Evolutionary conservation across 2,329 filamentous ascomycete species (phyloP), one percentile per base, ranked within the genome.

Genomic region (Xylariaceae sp.): DNA sequence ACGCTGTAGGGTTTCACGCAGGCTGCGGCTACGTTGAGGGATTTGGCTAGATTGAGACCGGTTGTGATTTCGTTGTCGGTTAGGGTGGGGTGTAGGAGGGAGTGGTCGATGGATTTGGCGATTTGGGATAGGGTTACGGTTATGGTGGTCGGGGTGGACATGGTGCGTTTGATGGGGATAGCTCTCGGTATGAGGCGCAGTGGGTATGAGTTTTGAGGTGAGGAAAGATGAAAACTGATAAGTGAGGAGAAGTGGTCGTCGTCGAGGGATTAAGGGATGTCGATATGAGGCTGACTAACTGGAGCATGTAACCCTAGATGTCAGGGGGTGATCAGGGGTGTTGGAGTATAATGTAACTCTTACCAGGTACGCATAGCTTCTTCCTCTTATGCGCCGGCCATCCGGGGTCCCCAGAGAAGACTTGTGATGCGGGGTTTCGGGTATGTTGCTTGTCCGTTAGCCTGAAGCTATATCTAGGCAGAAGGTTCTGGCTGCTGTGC

Each of bases 31-130:
- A 83, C 78, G 40, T 71, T 66, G 68, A 78, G 71, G 12, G 73
- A 68, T 50, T 71, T 74, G 12, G 75, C 69, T 43, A 80, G 73
- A 7, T 69, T 60, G 1, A 84, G 73, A 3, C 80, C 81, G 0
- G 69, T 63, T 1, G 72, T 56, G 48, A 84, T 73, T 1, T 83
- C 77, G 12, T 65, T 66, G 62, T 84, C 80, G 6, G 81, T 83
- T 73, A 85, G 76, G 50, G 80, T 82, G 3, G 82, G 83, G 61
- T 84, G 80, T 0, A 85, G 73, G 12, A 85, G 74, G 9, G 80
- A 83, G 66, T 84, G 81, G 60, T 85, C 81, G 60, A 85, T 84
- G 68, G 74, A 73, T 60, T 78, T 78, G 59, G 79, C 77, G 51
- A 83, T 66, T 55, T 78, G 71, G 35, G 65, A 58, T 0, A 79